phyloP scores from a whole-genome alignment of 2,329 filamentous ascomycete species.

The Samsoniella hepiali region DNA sequence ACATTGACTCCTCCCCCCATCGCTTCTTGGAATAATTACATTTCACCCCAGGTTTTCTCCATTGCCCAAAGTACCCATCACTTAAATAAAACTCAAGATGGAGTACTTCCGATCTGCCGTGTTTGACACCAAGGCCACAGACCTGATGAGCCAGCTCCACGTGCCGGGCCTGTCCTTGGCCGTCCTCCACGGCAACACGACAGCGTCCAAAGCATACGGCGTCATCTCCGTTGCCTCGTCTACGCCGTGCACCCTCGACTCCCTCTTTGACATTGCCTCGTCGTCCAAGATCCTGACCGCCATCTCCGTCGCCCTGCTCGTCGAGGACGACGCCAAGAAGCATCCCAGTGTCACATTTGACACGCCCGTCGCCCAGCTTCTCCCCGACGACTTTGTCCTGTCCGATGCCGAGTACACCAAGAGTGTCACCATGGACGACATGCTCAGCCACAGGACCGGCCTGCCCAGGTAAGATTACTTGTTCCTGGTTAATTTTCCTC shows the following conservation, averaged over 20 bases:
- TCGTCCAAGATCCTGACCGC: conserved; percentile 17
- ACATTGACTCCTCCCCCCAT: neutral
- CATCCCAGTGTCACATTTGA: conserved; percentile 10
- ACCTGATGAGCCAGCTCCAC: conserved; percentile 12
- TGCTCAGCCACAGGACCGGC: conserved; percentile 15
- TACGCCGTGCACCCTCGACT: neutral
- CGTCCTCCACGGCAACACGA: conserved; percentile 2
- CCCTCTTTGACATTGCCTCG: conserved; percentile 16
- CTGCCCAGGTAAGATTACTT: neutral
- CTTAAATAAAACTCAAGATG: neutral
- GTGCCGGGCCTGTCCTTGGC: conserved; percentile 13
- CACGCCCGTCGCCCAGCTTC: conserved; percentile 7
- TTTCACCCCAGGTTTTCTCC: too few relatives aligned
- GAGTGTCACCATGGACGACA: conserved; percentile 15
- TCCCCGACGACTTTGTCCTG: conserved; percentile 16
- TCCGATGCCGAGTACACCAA: conserved; percentile 15
- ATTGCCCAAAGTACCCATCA: neutral
- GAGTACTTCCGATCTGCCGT: conserved; percentile 3
- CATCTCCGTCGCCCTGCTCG: conserved; percentile 4
- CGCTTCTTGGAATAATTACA: neutral
- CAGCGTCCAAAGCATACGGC: conserved; percentile 1
- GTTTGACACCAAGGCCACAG: neutral
- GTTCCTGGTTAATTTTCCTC: too few relatives aligned
- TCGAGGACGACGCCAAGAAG: neutral
- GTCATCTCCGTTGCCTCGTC: neutral